A percentile compares a stretch with the other conserved stretches of the same genome.
These are phyloP conservation scores for Phlebiopsis gigantea DNA, from an alignment of 768 basidiomycete species.

Conservation along the genomic window DNA sequence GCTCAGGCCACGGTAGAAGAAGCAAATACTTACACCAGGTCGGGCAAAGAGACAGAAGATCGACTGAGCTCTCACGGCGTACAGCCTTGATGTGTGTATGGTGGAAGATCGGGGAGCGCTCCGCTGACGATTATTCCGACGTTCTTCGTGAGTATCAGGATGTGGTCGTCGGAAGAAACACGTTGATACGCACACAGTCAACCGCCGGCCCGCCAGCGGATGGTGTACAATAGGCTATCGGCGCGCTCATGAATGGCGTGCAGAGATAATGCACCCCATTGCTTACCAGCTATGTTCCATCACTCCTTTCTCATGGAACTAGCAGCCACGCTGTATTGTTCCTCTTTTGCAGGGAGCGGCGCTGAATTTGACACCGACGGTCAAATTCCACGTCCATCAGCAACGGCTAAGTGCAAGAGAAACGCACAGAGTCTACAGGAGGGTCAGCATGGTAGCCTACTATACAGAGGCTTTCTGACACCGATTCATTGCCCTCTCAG, in stretches of 20 bases:
- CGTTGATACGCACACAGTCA: background rate
- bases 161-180: background rate
- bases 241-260: background rate
- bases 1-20: background rate
- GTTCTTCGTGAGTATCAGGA: background rate
- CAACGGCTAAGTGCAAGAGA: background rate
- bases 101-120: background rate
- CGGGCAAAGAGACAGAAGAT: background rate
- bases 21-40: background rate
- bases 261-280: background rate
- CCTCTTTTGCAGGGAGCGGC: too few species aligned
- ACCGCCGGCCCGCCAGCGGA: background rate
- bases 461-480: background rate
- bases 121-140: background rate
- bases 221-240: background rate
- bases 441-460: background rate
- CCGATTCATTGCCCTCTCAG: background rate
- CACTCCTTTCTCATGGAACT: too few species aligned
- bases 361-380: background rate
- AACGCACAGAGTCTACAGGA: background rate
- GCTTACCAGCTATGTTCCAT: background rate
- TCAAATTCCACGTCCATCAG: background rate
- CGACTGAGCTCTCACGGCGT: background rate
- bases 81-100: constrained; percentile 1
- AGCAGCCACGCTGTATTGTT: too few species aligned